phyloP scores from a whole-genome alignment of 495 filamentous ascomycete species.

The Penicillium parvum region DNA sequence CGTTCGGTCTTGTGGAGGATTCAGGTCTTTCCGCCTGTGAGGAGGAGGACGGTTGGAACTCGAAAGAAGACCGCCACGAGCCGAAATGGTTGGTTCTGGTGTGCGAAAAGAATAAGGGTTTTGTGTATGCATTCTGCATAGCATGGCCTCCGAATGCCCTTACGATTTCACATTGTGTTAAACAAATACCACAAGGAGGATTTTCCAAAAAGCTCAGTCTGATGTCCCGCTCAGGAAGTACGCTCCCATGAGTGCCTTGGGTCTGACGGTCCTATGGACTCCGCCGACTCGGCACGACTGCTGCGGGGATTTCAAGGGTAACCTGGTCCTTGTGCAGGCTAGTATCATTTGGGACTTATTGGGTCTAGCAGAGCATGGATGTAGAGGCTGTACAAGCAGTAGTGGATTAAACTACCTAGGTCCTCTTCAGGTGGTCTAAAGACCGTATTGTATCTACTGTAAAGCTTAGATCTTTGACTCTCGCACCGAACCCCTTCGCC shows the following conservation, averaged over 20 bases:
- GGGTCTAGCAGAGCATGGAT: not conserved
- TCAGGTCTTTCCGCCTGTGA: conserved; percentile 21
- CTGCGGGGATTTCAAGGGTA: too few species aligned
- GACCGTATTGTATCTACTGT: conserved; percentile 3
- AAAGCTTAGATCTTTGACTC: conserved; percentile 36
- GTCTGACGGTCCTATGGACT: too few species aligned
- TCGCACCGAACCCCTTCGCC: conserved; percentile 32
- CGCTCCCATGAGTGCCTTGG: too few species aligned
- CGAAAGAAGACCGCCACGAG: conserved; percentile 28
- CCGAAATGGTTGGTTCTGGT: conserved; percentile 16
- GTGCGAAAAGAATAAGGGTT: conserved; percentile 38
- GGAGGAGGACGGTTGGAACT: conserved; percentile 29
- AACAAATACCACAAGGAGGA: conserved; percentile 42
- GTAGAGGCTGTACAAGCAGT: not conserved
- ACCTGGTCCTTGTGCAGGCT: too few species aligned
- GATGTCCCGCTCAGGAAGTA: too few species aligned
- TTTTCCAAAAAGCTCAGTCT: conserved; percentile 23
- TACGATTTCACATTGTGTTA: conserved; percentile 41
- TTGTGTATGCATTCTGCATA: conserved; percentile 43
- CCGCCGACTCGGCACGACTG: too few species aligned
- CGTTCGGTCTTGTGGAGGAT: conserved; percentile 33
- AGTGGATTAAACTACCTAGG: not conserved
- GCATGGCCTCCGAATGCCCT: conserved; percentile 42
- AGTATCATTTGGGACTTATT: too few species aligned
- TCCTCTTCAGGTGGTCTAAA: not conserved